Percentiles rank a stretch among this genome's conserved stretches.
Conservation (phyloP, 139 green algal genomes). For the Dunaliella sp. region DNA sequence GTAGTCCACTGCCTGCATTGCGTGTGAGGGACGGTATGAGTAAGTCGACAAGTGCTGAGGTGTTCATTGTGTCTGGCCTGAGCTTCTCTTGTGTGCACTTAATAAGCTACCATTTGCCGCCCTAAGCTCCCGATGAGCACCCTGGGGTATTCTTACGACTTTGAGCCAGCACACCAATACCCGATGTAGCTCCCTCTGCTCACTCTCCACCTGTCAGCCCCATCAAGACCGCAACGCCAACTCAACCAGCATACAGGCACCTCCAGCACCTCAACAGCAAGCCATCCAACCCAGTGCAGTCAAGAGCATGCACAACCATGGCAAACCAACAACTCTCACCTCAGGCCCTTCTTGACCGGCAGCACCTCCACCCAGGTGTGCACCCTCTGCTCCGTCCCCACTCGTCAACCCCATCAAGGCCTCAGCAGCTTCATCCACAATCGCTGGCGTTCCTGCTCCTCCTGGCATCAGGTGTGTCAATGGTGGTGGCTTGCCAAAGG, state of each 20-base stretch:
- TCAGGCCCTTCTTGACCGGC: background rate
- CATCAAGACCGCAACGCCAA: background rate
- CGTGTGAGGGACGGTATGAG: no score
- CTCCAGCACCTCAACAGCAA: background rate
- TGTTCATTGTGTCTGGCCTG: no score
- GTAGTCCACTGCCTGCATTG: background rate
- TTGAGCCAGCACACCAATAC: no score
- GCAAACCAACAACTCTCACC: no score
- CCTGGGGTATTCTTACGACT: no score
- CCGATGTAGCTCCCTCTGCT: no score
- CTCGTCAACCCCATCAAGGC: conserved; percentile 66
- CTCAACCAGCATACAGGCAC: background rate
- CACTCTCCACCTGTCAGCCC: background rate
- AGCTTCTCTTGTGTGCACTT: no score
- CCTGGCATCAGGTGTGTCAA: background rate
- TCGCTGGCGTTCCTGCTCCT: conserved; percentile 3
- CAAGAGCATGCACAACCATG: background rate
- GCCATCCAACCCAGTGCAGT: background rate
- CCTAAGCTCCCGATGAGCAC: no score
- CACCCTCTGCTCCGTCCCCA: background rate
- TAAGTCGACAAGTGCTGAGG: no score
- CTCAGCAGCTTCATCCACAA: conserved; percentile 65
- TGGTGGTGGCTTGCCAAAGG: background rate
- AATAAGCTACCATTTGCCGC: no score
- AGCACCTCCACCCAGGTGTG: background rate